These are phyloP conservation scores for Hypoxylon fragiforme DNA, from an alignment of 495 filamentous ascomycete genomes.

Conservation along the genomic window DNA sequence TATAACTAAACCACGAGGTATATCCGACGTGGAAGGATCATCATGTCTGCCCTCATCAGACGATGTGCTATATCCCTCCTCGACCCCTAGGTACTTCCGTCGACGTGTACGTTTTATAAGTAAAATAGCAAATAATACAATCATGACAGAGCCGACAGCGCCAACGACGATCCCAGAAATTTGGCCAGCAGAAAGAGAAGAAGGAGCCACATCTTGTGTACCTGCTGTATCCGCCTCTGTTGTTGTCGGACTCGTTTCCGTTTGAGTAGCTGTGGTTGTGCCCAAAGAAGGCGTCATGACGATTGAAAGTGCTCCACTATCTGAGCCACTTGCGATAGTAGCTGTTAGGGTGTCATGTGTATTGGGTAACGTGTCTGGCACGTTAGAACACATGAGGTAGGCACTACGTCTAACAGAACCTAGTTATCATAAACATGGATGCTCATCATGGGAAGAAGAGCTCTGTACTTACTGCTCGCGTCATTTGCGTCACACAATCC, in stretches of 20 bases:
- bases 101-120: constrained; percentile 45
- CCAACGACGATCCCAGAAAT: constrained; percentile 54
- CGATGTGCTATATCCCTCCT: constrained; percentile 44
- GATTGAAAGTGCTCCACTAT: constrained; percentile 26
- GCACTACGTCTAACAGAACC: constrained; percentile 44
- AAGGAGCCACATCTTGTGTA: constrained; percentile 9
- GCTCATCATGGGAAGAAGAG: not conserved
- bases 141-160: constrained; percentile 41
- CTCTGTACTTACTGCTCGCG: constrained; percentile 40
- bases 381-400: constrained; percentile 61
- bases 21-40: constrained; percentile 20
- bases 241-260: constrained; percentile 17
- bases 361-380: constrained; percentile 55
- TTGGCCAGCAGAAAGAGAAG: constrained; percentile 42
- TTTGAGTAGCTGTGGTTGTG: not conserved
- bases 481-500: constrained; percentile 46
- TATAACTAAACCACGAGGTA: constrained; percentile 9
- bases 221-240: constrained; percentile 2
- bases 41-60: constrained; percentile 38
- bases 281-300: constrained; percentile 10
- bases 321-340: constrained; percentile 30
- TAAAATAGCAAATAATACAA: constrained; percentile 46
- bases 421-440: constrained; percentile 37
- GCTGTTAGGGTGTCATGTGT: constrained; percentile 66
- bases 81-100: constrained; percentile 40